Percentiles rank a stretch among this genome's conserved stretches.
Conservation (phyloP, 257 asterid species). For the Forsythia viridissima region DNA sequence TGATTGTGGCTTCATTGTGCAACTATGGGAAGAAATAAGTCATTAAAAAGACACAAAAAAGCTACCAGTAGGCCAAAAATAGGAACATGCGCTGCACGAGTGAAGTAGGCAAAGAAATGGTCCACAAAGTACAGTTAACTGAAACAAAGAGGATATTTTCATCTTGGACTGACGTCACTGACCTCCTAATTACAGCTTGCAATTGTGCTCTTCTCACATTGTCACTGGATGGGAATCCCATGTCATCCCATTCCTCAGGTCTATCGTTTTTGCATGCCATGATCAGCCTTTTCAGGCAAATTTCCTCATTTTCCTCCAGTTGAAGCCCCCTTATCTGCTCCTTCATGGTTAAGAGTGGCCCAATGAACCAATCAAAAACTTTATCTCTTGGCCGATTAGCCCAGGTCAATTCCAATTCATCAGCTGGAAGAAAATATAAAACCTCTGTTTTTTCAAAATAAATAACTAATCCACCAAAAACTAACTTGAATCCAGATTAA, state of each 20-base stretch:
- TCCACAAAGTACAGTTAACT: background rate
- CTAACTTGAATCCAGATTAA: background rate
- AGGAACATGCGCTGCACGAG: background rate
- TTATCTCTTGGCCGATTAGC: conserved; percentile 69
- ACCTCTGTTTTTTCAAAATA: background rate
- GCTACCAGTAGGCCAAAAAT: background rate
- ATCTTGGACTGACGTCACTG: conserved; percentile 47
- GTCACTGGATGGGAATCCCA: conserved; percentile 68
- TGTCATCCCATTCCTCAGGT: conserved; percentile 81
- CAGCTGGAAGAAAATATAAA: conserved; percentile 45
- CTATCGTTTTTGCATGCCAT: conserved; percentile 54
- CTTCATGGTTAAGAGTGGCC: conserved; percentile 79
- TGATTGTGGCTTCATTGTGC: background rate
- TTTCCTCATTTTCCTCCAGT: conserved; percentile 59
- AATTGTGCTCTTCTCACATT: conserved; percentile 73
- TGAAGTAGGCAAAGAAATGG: background rate
- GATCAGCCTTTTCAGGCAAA: conserved; percentile 56
- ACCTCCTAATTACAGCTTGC: conserved; percentile 89
- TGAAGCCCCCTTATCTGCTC: conserved; percentile 73
- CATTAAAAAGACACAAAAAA: background rate
- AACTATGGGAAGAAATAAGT: background rate
- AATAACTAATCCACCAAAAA: background rate
- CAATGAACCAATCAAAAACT: conserved; percentile 75
- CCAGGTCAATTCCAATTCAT: conserved; percentile 64
- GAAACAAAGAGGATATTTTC: background rate